Conservation (phyloP, 2,329 filamentous ascomycete species). For the Leptodontidium sp. region DNA sequence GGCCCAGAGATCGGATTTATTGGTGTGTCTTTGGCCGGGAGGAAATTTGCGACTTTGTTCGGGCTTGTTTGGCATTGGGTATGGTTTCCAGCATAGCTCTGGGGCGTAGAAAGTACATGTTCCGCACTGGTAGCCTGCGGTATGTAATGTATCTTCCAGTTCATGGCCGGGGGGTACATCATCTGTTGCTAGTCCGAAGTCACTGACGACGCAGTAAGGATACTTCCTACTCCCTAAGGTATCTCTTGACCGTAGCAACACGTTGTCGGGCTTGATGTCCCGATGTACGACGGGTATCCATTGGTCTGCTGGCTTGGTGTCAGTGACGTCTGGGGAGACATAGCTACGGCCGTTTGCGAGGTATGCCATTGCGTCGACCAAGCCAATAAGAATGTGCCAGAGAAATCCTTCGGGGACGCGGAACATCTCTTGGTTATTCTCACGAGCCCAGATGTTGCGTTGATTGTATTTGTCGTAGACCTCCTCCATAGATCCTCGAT, state of each 20-base stretch:
- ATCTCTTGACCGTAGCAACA: constrained; percentile 40
- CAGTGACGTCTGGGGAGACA: constrained; percentile 18
- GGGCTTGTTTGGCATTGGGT: constrained; percentile 16
- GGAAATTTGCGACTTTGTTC: constrained; percentile 28
- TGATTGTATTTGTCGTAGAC: constrained; percentile 35
- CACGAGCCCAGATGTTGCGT: neutral
- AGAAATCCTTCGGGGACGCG: constrained; percentile 39
- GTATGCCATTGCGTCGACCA: constrained; percentile 42
- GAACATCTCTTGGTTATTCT: constrained; percentile 1
- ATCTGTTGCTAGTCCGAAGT: constrained; percentile 43
- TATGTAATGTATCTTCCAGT: constrained; percentile 23
- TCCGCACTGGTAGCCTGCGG: constrained; percentile 19
- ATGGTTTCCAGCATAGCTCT: constrained; percentile 37
- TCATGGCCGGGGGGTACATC: constrained; percentile 24
- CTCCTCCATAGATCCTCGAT: constrained; percentile 40
- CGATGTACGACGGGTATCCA: constrained; percentile 44
- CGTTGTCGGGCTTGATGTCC: constrained; percentile 45
- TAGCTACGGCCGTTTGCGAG: constrained; percentile 34
- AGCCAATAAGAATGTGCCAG: constrained; percentile 43
- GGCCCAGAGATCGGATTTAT: constrained; percentile 41
- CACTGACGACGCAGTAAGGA: constrained; percentile 42
- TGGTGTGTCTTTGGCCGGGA: constrained; percentile 26
- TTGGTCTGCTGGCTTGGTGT: constrained; percentile 14
- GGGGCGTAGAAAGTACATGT: constrained; percentile 37
- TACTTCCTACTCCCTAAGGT: constrained; percentile 37